Base-by-base conservation (phyloP, 805 yeast species). In the Nakazawaea anatomiae region DNA sequence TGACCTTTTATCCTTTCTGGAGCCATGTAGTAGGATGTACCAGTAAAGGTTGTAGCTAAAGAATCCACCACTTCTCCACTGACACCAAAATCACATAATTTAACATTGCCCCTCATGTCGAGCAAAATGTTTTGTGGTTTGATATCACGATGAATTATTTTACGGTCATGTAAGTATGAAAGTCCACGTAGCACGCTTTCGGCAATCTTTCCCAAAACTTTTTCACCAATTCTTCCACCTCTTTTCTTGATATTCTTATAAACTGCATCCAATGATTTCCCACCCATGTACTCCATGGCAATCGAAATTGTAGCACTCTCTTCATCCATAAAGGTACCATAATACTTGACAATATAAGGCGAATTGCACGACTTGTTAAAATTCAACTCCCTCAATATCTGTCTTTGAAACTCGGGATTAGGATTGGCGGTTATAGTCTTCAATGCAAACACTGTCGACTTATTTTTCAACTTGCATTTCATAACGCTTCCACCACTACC, bases 241-340 rank as follows among this genome's bases (percentile, higher is more conserved):
- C 87, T 72, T 40, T 74, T 71, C 46, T 83, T 76, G 43, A 90
- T 87, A 51, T 82, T 77, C 59, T 85, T 85, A 69, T 92, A 90
- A n/a, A 92, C 82, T 1, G 96, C 89, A 61, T 94, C 97, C 53
- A 94, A 69, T 4, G 96, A 89, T 42, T 82, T 79, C 1, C 97
- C 98, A 29, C 90, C 96, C 90, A 96, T 94, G 65, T 81, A 94
- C 67, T 94, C 99, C 98, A 94, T 94, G 45, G 96, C 89, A 31
- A 94, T 94, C 58, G 88, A 90, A 40, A 94, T 90, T 61, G 90
- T 81, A 31, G 90, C 87, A 54, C 78, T 82, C 52, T 78, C 77
- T 60, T 85, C 88, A 58, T 87, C 83, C 56, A 88, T 73, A 61
- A 88, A 94, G 55, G 96, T 90, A 6, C 99, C 99, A 65, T 89